A percentile compares a stretch with the other conserved stretches of the same genome.
Conservation (phyloP, 2,329 filamentous ascomycete species). For the Talaromyces sp. region DNA sequence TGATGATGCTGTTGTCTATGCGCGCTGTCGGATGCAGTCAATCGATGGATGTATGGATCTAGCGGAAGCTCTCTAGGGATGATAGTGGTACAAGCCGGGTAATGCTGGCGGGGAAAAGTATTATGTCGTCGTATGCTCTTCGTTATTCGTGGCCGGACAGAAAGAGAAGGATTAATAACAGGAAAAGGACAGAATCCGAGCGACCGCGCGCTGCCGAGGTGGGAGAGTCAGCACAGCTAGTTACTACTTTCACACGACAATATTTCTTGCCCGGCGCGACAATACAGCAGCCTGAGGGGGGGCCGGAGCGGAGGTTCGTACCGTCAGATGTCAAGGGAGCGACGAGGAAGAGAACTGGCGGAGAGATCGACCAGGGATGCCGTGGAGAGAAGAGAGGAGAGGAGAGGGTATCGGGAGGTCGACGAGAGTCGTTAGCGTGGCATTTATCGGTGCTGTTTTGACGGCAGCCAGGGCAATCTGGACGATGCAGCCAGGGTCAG, state of each 20-base stretch:
- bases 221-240: slow-evolving; percentile 14
- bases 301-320: slow-evolving; percentile 16
- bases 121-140: slow-evolving; percentile 12
- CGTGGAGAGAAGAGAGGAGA: too few relatives aligned
- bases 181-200: slow-evolving; percentile 19
- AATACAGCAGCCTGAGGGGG: not conserved
- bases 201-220: slow-evolving; percentile 22
- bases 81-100: slow-evolving; percentile 12
- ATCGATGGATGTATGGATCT: slow-evolving; percentile 6
- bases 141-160: slow-evolving; percentile 15
- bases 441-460: slow-evolving; percentile 2
- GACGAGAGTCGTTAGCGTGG: not conserved
- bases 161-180: slow-evolving; percentile 13
- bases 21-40: slow-evolving; percentile 8
- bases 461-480: not conserved
- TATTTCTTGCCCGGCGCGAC: not conserved
- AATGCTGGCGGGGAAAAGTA: slow-evolving; percentile 6
- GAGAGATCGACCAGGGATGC: slow-evolving; percentile 12
- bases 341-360: slow-evolving; percentile 22
- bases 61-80: not conserved
- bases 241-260: not conserved
- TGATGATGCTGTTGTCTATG: slow-evolving; percentile 7
- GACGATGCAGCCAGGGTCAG: not conserved
- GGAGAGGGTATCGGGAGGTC: not conserved
- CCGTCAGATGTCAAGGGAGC: slow-evolving; percentile 29